Evolutionary conservation across 306 rosid species (phyloP), one percentile per base, ranked within the genome.

Genomic region (Oemleria cerasiformis): DNA sequence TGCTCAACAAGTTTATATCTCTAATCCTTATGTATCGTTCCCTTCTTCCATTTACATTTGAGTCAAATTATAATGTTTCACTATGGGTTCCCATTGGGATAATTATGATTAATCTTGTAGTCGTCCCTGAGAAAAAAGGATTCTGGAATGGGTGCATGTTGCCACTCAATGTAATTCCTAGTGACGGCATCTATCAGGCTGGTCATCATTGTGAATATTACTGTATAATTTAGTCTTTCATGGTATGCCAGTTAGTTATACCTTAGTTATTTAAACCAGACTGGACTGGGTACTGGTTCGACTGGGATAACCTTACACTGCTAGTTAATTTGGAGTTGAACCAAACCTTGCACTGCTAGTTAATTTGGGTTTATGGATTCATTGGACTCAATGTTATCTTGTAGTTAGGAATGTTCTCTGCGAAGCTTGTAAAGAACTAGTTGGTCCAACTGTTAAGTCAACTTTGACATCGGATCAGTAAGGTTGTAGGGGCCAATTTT

Each of bases 51-150:
- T 15, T 76, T 45, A 21, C 61, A 23, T 65, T 66, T 53, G 53
- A 21, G 73, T 68, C 72, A 49, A 43, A 5, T 61, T 59, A 62
- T 17, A 63, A 42, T n/a, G 5, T 54, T 67, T 3, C 55, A 65
- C 68, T 61, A 34, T 34, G 14, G 68, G 74, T 68, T 76, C 72
- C 3, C 63, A 19, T 21, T 41, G 77, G 72, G 64, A 42, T 47
- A 36, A 70, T 64, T 64, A 17, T 66, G 68, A 12, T 63, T 67
- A 64, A 73, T 57, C 78, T 74, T 83, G 76, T 84, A 65, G 39
- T 50, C 71, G 61, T 69, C 67, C 62, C 39, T 65, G 3, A 50
- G 70, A 15, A 56, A 30, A 15, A 56, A 30, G 15, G 67, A 43
- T 70, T 21, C 39, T 40, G 7, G 25, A 47, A 48, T 23, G 12